Percentiles rank a stretch among this genome's conserved stretches.
phyloP scores from a whole-genome alignment of 257 asterid species.

The Solanum pinnatisectum region DNA sequence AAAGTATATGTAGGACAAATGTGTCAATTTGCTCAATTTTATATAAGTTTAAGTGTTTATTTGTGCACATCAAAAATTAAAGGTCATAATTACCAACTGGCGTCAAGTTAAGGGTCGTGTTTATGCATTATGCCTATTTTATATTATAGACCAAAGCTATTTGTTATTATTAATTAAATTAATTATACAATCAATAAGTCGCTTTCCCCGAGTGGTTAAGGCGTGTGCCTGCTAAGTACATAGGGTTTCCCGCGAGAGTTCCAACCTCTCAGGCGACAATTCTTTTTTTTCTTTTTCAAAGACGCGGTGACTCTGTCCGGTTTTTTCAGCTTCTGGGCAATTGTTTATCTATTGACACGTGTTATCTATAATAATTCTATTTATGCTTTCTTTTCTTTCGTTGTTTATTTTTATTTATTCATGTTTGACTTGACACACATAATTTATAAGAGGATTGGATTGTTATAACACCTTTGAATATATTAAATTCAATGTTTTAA shows the following conservation, averaged over 20 bases:
- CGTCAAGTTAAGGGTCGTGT: too few relatives aligned
- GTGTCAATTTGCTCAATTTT: too few relatives aligned
- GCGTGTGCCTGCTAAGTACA: conserved; percentile 49
- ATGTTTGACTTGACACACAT: background rate
- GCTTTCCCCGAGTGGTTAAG: conserved; percentile 84
- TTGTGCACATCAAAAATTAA: too few relatives aligned
- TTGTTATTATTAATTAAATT: too few relatives aligned
- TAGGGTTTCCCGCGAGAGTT: conserved; percentile 99
- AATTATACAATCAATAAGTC: background rate
- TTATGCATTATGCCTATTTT: too few relatives aligned
- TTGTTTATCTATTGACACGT: background rate
- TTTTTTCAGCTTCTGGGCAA: background rate
- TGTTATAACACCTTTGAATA: background rate
- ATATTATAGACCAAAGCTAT: too few relatives aligned
- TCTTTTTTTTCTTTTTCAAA: too few relatives aligned
- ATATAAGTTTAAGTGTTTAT: too few relatives aligned
- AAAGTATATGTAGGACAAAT: too few relatives aligned
- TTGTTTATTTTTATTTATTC: background rate
- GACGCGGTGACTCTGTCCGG: background rate
- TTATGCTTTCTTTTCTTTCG: background rate
- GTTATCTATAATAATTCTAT: background rate
- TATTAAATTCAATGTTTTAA: too few relatives aligned
- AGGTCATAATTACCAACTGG: too few relatives aligned
- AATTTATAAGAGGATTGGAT: too few relatives aligned
- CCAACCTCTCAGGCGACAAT: conserved; percentile 90